Conservation (phyloP, 2,329 filamentous ascomycete species). For the Cladobotryum protrusum region DNA sequence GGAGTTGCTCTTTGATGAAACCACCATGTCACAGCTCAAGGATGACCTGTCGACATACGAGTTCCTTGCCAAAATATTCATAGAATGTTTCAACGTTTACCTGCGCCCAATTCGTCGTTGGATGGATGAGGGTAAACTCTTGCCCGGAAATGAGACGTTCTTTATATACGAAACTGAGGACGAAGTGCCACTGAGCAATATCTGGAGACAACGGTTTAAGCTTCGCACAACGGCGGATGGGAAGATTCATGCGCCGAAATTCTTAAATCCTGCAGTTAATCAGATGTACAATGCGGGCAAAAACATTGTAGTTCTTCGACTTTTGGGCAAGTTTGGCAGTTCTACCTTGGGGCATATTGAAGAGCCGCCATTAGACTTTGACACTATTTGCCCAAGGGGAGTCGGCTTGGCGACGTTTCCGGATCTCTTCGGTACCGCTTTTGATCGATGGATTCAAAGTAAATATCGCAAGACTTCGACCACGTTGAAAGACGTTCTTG, state of each 20-base stretch:
- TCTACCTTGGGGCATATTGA: constrained; percentile 22
- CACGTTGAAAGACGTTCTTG: constrained; percentile 59
- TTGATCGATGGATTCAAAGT: constrained; percentile 70
- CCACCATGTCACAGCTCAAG: constrained; percentile 62
- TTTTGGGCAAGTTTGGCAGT: constrained; percentile 51
- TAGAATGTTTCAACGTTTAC: constrained; percentile 77
- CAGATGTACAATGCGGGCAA: constrained; percentile 86
- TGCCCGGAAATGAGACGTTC: constrained; percentile 61
- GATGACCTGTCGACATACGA: constrained; percentile 57
- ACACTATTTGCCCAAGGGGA: constrained; percentile 44
- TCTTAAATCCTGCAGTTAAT: constrained; percentile 61
- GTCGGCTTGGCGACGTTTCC: constrained; percentile 59
- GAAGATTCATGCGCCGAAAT: constrained; percentile 62
- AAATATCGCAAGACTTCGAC: constrained; percentile 66
- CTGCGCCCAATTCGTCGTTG: constrained; percentile 71
- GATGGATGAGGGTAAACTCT: constrained; percentile 75
- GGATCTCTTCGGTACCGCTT: constrained; percentile 64
- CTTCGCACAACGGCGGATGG: constrained; percentile 57
- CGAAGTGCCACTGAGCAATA: constrained; percentile 52
- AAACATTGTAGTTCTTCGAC: constrained; percentile 75
- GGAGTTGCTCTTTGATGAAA: constrained; percentile 68
- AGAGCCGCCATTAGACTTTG: constrained; percentile 50
- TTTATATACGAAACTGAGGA: constrained; percentile 61
- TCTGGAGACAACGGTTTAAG: constrained; percentile 73
- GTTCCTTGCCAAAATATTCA: constrained; percentile 63